A percentile compares a stretch with the other conserved stretches of the same genome.
These are phyloP conservation scores for Ceratobasidium sp. DNA, from an alignment of 1,284 basidiomycete species.

Conservation along the genomic window DNA sequence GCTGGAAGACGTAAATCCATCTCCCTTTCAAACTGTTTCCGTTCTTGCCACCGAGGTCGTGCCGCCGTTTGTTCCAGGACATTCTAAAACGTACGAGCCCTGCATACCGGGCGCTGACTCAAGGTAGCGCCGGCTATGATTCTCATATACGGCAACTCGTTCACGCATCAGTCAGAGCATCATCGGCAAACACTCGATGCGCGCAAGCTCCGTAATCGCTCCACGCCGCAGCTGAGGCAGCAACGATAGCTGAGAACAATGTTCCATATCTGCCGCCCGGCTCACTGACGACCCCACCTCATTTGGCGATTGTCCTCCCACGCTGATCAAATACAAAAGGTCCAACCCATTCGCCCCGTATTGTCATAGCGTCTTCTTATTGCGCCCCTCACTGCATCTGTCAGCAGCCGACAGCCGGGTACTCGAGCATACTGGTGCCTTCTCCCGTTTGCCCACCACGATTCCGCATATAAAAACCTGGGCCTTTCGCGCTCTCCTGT, in stretches of 20 bases:
- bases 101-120: constrained; percentile 2
- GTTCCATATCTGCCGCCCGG: constrained; percentile 25
- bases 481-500: constrained; percentile 12
- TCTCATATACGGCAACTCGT: constrained; percentile 17
- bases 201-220: constrained; percentile 19
- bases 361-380: constrained; percentile 6
- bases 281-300: constrained; percentile 23
- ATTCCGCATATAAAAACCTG: constrained; percentile 32
- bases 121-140: not conserved
- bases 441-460: constrained; percentile 21
- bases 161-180: constrained; percentile 18
- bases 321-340: constrained; percentile 36
- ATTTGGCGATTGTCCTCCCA: constrained; percentile 33
- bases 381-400: constrained; percentile 16
- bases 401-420: constrained; percentile 31
- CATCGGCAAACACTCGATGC: constrained; percentile 13
- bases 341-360: constrained; percentile 13
- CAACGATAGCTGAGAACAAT: constrained; percentile 16
- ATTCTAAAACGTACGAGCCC: constrained; percentile 1
- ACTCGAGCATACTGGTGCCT: not conserved
- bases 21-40: not conserved
- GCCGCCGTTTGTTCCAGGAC: constrained; percentile 12
- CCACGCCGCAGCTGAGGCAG: constrained; percentile 41
- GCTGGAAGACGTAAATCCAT: constrained; percentile 49
- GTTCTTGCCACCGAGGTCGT: constrained; percentile 19